Base-by-base conservation (phyloP, 768 basidiomycete genomes). In the Rhodocollybia butyracea region DNA sequence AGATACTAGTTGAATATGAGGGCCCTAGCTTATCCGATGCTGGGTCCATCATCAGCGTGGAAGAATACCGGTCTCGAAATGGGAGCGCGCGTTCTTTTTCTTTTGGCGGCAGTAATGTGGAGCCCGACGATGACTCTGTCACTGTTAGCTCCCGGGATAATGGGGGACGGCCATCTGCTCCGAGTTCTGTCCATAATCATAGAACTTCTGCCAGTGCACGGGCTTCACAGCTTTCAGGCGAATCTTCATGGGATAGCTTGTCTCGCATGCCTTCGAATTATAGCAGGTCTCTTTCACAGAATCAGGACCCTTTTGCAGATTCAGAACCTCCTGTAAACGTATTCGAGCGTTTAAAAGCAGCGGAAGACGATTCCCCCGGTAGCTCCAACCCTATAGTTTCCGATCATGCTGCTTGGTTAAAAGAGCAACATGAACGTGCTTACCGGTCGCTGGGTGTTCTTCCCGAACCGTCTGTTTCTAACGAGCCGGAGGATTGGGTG, bases 11-110 rank as follows among this genome's bases (percentile, higher is more conserved):
- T 58, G 94, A 95, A 58, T 95, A 93, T 62, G 94, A 97, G 67
- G 92, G 92, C 0, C 92, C 89, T 13, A 91, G 88, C 70, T 76
- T 97, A 55, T 94, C 91, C 8, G 95, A 97, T 61, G 91, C 93
- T 2, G 85, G 84, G 10, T 94, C 92, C 8, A 71, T 95, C 17
- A 82, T 80, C 21, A 92, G 91, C 66, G 63, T 87, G 64, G 89
- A 95, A 40, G 88, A 91, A 60, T 85, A 84, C 71, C 73, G 70
- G 59, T 74, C 75, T 43, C 73, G 78, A 41, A 87, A 86, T 60
- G 77, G 74, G 54, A 86, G 86, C 61, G 80, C 80, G 50, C 71
- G 73, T 31, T 81, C 83, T 1, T 75, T 86, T 42, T 76, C 79
- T 1, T 76, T 80, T 38, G 70, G 72, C 38, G 64, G 74, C 11